Evolutionary conservation across 2,329 filamentous ascomycete genomes (phyloP).

Genomic region (Emergomyces pasteurianus): DNA sequence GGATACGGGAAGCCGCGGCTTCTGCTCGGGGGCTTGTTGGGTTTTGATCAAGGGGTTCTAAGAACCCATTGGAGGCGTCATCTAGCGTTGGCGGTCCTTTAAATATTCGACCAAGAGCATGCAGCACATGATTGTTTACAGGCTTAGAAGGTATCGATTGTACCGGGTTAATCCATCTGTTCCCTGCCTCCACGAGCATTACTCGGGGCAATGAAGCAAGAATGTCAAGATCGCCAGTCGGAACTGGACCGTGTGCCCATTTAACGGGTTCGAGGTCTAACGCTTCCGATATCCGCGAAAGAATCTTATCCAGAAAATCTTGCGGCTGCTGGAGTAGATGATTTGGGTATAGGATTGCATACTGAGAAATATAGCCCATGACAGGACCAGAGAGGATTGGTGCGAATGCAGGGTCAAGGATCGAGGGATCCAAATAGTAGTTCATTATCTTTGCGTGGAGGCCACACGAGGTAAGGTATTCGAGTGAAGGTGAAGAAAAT

Average conservation of each 20-base stretch:
- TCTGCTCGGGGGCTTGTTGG: constrained; percentile 35
- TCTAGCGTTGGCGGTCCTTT: constrained; percentile 35
- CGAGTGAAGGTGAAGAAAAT: constrained; percentile 33
- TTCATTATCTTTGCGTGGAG: constrained; percentile 40
- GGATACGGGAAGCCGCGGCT: constrained; percentile 40
- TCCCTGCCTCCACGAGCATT: constrained; percentile 36
- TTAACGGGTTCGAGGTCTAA: constrained; percentile 34
- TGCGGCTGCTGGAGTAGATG: constrained; percentile 38
- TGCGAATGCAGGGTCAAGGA: constrained; percentile 39
- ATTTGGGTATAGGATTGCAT: constrained; percentile 43
- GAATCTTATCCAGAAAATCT: constrained; percentile 33
- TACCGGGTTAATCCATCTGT: constrained; percentile 31
- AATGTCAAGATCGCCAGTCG: constrained; percentile 45
- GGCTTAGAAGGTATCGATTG: constrained; percentile 40
- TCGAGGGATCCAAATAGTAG: constrained; percentile 41
- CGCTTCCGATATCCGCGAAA: constrained; percentile 36
- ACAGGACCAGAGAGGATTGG: constrained; percentile 43
- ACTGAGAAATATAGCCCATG: constrained; percentile 46
- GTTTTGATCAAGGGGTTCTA: constrained; percentile 18
- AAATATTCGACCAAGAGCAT: constrained; percentile 44
- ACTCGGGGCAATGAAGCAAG: constrained; percentile 45
- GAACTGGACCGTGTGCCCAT: constrained; percentile 44
- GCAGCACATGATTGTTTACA: constrained; percentile 42
- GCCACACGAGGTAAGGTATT: constrained; percentile 41
- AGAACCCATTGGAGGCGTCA: not conserved